Evolutionary conservation across 108 stramenopile species (phyloP).

Genomic region (Pseudonitzschia delicatissima): DNA sequence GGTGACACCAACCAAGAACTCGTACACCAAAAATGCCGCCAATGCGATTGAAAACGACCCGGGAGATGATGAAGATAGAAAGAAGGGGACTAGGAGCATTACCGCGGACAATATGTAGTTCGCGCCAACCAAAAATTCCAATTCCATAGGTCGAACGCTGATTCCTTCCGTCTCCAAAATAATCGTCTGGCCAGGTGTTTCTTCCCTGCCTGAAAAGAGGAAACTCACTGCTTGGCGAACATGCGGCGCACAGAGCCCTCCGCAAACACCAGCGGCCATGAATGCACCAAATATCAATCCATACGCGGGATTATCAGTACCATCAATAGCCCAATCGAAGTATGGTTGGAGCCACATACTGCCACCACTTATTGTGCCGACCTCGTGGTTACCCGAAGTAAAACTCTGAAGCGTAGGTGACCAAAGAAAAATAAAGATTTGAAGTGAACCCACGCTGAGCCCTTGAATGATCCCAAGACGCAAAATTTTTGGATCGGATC

Average conservation of each 20-base stretch:
- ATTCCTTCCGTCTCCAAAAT: constrained; percentile 17
- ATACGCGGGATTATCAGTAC: constrained; percentile 33
- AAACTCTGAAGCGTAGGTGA: constrained; percentile 47
- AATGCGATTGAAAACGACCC: constrained; percentile 31
- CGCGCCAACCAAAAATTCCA: constrained; percentile 33
- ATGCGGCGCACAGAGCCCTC: constrained; percentile 37
- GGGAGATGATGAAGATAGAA: constrained; percentile 6
- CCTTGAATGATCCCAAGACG: constrained; percentile 55
- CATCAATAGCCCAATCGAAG: constrained; percentile 25
- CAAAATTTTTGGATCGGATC: constrained; percentile 31
- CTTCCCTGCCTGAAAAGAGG: background rate
- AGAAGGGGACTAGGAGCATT: constrained; percentile 31
- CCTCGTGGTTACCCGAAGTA: constrained; percentile 6
- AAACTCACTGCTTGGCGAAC: constrained; percentile 29
- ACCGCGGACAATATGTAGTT: constrained; percentile 31
- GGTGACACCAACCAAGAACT: constrained; percentile 42
- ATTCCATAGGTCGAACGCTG: constrained; percentile 31
- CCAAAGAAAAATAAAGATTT: constrained; percentile 71
- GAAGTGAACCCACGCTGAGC: constrained; percentile 57
- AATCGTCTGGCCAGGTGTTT: background rate
- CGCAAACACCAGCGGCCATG: constrained; percentile 66
- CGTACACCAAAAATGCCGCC: constrained; percentile 38
- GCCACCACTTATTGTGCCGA: background rate
- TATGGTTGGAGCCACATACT: background rate
- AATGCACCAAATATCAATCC: constrained; percentile 70